Evolutionary conservation across 179 eudicot species (phyloP), one percentile per base, ranked within the genome.

Genomic region (Actinidia chinensis): DNA sequence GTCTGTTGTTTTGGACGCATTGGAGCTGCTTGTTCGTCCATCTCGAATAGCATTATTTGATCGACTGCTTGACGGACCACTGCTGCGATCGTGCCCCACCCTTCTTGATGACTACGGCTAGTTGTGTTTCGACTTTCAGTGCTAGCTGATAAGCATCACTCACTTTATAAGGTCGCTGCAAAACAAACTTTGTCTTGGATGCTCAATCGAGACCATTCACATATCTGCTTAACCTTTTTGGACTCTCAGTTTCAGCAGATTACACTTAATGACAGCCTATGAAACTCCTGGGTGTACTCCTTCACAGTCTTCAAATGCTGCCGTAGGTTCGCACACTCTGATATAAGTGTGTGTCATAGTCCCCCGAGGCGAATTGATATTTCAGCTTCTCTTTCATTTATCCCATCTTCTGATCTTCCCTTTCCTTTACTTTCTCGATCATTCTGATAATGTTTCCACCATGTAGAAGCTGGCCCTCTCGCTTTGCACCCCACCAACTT

Each of bases 131-230:
- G 52, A 71, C 47, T 71, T 15, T 71, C 28, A 71, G 15, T 2
- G 75, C 75, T 46, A 25, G 61, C 15, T 71, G 61, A 52, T 71
- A 51, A 14, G 61, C 75, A 50, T 71, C 74, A 50, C 74, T 71
- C n/a, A 71, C 46, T 51, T 52, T 71, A 36, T 25, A 71, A 15
- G 48, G 61, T 36, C 8, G 48, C 1, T 25, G 75, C 25, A 51
- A 33, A 8, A n/a, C 44, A 28, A 12, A 54, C 23, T 54, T 50
- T 44, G 23, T 52, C 61, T 15, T 51, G 63, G 13, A 52, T 54
- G 8, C 42, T 9, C 14, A n/a, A 11, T 14, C 4, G 22, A 15
- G 60, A 71, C 75, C 75, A 71, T 51, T 72, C 46, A 72, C 7
- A 18, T 72, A 51, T 7, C 47, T 7, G 9, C 63, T 18, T 7